Evolutionary conservation across 2,329 filamentous ascomycete species (phyloP).

Genomic region (Colletotrichum navitas): DNA sequence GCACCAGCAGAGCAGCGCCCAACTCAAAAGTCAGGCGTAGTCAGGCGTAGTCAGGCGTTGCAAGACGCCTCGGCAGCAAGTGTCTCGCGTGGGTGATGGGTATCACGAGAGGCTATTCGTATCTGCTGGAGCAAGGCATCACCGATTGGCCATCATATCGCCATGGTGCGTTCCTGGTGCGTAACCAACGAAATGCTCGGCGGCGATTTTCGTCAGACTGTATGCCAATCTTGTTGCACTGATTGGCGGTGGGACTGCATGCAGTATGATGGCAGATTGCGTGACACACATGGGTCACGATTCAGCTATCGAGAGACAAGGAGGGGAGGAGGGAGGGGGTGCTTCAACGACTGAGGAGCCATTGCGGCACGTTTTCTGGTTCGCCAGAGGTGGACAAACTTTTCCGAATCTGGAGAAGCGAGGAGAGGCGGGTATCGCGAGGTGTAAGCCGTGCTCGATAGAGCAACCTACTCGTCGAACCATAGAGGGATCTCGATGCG

Average conservation of each 20-base stretch:
- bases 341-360: neutral
- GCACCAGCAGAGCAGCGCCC: slow-evolving; percentile 9
- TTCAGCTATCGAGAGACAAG: slow-evolving; percentile 25
- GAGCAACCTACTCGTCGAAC: slow-evolving; percentile 4
- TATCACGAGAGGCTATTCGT: slow-evolving; percentile 21
- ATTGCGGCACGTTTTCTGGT: slow-evolving; percentile 26
- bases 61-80: neutral
- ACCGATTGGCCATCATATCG: neutral
- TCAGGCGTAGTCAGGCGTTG: slow-evolving; percentile 12
- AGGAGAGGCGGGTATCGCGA: slow-evolving; percentile 6
- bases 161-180: slow-evolving; percentile 21
- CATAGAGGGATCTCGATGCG: neutral
- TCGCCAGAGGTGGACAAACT: slow-evolving; percentile 4
- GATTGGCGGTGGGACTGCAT: slow-evolving; percentile 32
- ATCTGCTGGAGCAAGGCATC: slow-evolving; percentile 10
- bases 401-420: neutral
- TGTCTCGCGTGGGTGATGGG: slow-evolving; percentile 8
- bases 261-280: slow-evolving; percentile 33
- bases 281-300: slow-evolving; percentile 30
- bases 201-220: slow-evolving; percentile 1
- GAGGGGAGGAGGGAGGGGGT: neutral
- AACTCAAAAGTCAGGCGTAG: slow-evolving; percentile 12
- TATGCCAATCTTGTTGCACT: neutral
- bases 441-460: slow-evolving; percentile 25
- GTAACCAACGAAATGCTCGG: neutral